A percentile compares a stretch with the other conserved stretches of the same genome.
These are phyloP conservation scores for Penicillium glabrum DNA, from an alignment of 2,329 filamentous ascomycete species.

Conservation along the genomic window DNA sequence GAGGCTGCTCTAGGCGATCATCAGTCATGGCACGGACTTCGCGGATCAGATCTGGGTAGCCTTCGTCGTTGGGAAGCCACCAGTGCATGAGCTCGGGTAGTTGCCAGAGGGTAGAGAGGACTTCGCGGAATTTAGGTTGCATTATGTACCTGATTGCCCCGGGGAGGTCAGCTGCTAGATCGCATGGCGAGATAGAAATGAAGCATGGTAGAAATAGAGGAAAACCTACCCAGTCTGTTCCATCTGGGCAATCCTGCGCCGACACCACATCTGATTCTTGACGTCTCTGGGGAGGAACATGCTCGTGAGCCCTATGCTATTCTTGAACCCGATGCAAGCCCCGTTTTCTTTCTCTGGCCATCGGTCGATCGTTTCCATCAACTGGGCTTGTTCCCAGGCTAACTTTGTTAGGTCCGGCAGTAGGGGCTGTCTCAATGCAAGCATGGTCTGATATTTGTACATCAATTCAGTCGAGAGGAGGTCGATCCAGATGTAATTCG, in stretches of 20 bases:
- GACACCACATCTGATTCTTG: conserved; percentile 74
- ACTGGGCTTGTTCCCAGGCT: conserved; percentile 70
- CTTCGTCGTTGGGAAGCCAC: conserved; percentile 87
- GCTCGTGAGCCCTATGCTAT: conserved; percentile 71
- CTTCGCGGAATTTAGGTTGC: conserved; percentile 68
- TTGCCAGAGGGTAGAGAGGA: conserved; percentile 74
- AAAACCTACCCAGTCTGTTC: conserved; percentile 73
- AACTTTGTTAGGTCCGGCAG: conserved; percentile 58
- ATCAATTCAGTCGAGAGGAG: conserved; percentile 77
- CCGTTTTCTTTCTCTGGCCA: conserved; percentile 72
- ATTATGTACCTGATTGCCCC: conserved; percentile 72
- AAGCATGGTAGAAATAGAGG: background rate
- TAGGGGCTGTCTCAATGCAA: conserved; percentile 53
- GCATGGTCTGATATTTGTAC: conserved; percentile 72
- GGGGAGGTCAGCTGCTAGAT: conserved; percentile 1
- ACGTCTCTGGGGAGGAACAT: conserved; percentile 77
- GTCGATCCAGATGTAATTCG: conserved; percentile 74
- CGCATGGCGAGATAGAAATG: background rate
- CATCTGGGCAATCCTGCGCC: conserved; percentile 73
- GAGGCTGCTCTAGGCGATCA: conserved; percentile 64
- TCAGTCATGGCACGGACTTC: conserved; percentile 79
- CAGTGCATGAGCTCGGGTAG: conserved; percentile 71
- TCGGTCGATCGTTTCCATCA: conserved; percentile 74
- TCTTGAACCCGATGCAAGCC: conserved; percentile 70
- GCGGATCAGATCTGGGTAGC: conserved; percentile 70